A percentile compares a stretch with the other conserved stretches of the same genome.
Evolutionary conservation across 1,139 yeast species (phyloP).

Genomic region (Meyerozyma athensensis): DNA sequence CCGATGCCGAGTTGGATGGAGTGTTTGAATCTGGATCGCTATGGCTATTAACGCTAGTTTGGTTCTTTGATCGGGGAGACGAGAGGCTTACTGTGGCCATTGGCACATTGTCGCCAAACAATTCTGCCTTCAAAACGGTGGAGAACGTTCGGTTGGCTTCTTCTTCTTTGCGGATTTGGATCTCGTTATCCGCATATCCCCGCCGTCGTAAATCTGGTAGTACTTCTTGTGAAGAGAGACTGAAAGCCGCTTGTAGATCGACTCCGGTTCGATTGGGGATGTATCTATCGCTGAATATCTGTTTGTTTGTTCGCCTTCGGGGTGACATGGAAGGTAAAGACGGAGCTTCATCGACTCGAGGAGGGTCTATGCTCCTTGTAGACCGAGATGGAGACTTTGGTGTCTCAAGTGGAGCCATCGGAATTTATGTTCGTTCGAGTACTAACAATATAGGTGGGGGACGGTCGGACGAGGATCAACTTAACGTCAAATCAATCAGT

Average conservation of each 20-base stretch:
- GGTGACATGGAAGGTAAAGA: conserved; percentile 31
- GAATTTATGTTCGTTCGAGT: background rate
- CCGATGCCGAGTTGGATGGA: conserved; percentile 1
- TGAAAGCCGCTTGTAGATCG: conserved; percentile 83
- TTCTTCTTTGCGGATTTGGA: conserved; percentile 64
- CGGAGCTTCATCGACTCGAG: conserved; percentile 23
- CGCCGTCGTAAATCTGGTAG: conserved; percentile 32
- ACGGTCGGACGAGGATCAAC: too few relatives aligned
- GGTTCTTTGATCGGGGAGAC: background rate
- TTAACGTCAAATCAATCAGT: too few relatives aligned
- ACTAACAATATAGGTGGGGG: too few relatives aligned
- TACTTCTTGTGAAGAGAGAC: conserved; percentile 49
- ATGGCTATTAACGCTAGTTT: background rate
- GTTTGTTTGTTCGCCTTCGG: conserved; percentile 36
- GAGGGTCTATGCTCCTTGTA: conserved; percentile 32
- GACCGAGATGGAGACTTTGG: conserved; percentile 41
- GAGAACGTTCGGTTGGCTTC: conserved; percentile 88
- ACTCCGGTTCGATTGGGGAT: conserved; percentile 84
- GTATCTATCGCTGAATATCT: conserved; percentile 72
- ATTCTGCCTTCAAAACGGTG: conserved; percentile 79
- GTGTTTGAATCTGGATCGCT: background rate
- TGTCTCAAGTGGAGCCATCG: conserved; percentile 22
- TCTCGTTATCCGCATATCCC: conserved; percentile 47
- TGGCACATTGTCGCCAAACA: conserved; percentile 84
- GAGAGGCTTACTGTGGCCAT: conserved; percentile 40